Evolutionary conservation across 257 asterid species (phyloP).

Genomic region (Gynochthodes officinalis): DNA sequence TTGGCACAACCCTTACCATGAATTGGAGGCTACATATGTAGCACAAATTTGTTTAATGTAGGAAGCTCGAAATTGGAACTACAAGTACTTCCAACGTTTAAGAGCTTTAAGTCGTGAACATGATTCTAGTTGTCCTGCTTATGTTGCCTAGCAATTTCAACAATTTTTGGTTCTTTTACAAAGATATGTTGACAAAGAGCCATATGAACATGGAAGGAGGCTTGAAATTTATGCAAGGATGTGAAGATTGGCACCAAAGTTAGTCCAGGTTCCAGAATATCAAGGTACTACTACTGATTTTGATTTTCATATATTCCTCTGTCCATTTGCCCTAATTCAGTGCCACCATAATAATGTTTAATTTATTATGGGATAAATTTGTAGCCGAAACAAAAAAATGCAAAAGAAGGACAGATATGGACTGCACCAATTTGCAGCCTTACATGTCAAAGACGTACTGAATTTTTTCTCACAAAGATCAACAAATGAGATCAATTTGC

Average conservation of each 20-base stretch:
- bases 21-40: conserved; percentile 75
- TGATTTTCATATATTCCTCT: no score
- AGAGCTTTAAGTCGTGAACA: conserved; percentile 47
- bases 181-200: conserved; percentile 79
- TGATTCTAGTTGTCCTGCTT: conserved; percentile 81
- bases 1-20: conserved; percentile 59
- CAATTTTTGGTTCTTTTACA: conserved; percentile 78
- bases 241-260: conserved; percentile 68
- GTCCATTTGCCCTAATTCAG: not conserved
- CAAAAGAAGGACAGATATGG: no score
- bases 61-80: conserved; percentile 94
- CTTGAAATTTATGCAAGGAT: conserved; percentile 78
- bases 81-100: conserved; percentile 62
- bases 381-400: no score
- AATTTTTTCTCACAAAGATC: no score
- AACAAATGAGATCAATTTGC: no score
- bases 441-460: no score
- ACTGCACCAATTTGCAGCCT: no score
- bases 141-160: conserved; percentile 77
- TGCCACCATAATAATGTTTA: no score
- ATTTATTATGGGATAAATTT: no score
- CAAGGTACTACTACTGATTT: conserved; percentile 42
- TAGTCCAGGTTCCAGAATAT: conserved; percentile 89
- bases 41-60: conserved; percentile 86
- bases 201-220: conserved; percentile 73